phyloP scores from a whole-genome alignment of 495 filamentous ascomycete genomes.

The Xylaria venustula region DNA sequence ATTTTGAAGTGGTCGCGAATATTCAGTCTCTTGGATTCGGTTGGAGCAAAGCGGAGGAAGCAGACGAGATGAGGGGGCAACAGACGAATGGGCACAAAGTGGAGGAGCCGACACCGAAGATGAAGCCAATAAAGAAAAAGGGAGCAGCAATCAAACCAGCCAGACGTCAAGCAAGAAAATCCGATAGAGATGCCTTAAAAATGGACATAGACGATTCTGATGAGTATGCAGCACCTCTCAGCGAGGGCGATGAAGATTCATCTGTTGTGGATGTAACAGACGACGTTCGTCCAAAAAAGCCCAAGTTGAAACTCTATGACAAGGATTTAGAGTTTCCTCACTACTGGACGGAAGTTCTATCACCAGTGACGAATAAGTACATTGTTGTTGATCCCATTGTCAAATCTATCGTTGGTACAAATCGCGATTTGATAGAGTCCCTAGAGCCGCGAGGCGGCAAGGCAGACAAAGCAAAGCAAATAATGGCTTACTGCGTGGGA shows the following conservation, averaged over 20 bases:
- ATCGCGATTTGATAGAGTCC: constrained; percentile 64
- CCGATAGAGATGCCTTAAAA: constrained; percentile 38
- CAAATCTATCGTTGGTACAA: constrained; percentile 63
- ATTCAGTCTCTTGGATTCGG: constrained; percentile 89
- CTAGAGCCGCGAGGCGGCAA: constrained; percentile 82
- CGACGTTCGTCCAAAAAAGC: constrained; percentile 20
- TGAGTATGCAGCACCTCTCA: constrained; percentile 35
- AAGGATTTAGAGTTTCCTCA: constrained; percentile 75
- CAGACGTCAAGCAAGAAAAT: constrained; percentile 23
- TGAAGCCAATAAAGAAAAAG: constrained; percentile 20
- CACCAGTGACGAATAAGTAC: constrained; percentile 72
- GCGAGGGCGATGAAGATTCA: constrained; percentile 40
- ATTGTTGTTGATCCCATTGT: constrained; percentile 76
- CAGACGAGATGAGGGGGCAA: constrained; percentile 42
- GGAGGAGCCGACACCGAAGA: constrained; percentile 14
- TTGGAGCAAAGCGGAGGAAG: constrained; percentile 82
- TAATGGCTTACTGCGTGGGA: constrained; percentile 88
- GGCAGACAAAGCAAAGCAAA: constrained; percentile 81
- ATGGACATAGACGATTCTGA: constrained; percentile 49
- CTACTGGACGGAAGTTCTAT: constrained; percentile 92
- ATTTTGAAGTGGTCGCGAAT: constrained; percentile 71
- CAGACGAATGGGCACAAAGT: constrained; percentile 10
- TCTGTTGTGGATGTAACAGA: constrained; percentile 36
- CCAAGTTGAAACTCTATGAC: constrained; percentile 49
- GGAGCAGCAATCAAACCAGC: constrained; percentile 16